These are phyloP conservation scores for Microdochium nivale DNA, from an alignment of 2,329 filamentous ascomycete species.

Conservation along the genomic window DNA sequence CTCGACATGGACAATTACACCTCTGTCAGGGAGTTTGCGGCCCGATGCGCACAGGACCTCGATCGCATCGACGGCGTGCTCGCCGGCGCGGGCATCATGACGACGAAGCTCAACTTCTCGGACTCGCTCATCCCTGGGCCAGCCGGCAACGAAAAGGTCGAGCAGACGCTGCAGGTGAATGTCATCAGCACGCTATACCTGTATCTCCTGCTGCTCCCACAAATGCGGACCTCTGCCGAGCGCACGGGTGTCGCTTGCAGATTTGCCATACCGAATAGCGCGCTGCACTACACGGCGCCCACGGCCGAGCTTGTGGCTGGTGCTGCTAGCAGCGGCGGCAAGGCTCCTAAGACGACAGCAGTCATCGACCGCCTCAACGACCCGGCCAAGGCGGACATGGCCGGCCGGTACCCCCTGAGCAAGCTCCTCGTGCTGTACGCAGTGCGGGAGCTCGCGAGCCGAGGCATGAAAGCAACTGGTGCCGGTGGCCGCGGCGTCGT, in stretches of 20 bases:
- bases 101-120: constrained; percentile 20
- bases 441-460: constrained; percentile 18
- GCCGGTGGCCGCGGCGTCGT: constrained; percentile 13
- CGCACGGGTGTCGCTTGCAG: constrained; percentile 4
- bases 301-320: constrained; percentile 11
- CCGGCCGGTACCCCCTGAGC: constrained; percentile 18
- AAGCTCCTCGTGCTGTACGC: constrained; percentile 22
- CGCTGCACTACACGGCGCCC: constrained; percentile 12
- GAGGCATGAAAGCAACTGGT: constrained; percentile 1
- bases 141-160: constrained; percentile 29
- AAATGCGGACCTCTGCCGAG: constrained; percentile 14
- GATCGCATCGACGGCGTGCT: constrained; percentile 33
- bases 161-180: constrained; percentile 34
- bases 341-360: not conserved
- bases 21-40: constrained; percentile 30
- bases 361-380: constrained; percentile 23
- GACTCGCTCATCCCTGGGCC: not conserved
- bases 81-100: constrained; percentile 33
- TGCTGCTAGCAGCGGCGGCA: not conserved
- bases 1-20: constrained; percentile 31
- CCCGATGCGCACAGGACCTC: constrained; percentile 20
- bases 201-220: constrained; percentile 19
- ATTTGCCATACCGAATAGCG: constrained; percentile 14
- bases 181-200: constrained; percentile 20
- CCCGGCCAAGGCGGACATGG: constrained; percentile 15